A percentile compares a stretch with the other conserved stretches of the same genome.
Conservation (phyloP, 805 yeast species). For the Yarrowia sp. region DNA sequence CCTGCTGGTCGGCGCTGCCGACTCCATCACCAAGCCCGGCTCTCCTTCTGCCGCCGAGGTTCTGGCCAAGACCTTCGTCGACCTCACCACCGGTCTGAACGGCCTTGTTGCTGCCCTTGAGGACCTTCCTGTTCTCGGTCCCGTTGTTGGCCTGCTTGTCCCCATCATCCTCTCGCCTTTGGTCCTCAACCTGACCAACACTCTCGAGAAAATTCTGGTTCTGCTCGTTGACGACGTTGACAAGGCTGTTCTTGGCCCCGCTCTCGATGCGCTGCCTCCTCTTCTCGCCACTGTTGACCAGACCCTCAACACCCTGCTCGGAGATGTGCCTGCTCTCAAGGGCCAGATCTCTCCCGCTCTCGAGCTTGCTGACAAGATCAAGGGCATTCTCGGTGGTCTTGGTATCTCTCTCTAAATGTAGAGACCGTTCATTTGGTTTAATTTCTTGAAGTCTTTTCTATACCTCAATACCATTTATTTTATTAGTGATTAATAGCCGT, state of each 20-base stretch:
- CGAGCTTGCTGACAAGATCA: background rate
- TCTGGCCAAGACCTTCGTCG: constrained; percentile 5
- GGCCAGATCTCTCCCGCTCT: background rate
- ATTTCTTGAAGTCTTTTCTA: background rate
- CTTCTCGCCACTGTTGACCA: background rate
- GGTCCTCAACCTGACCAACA: background rate
- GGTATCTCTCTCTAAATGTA: background rate
- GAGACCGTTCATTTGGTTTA: background rate
- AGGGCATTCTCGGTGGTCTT: background rate
- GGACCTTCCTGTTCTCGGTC: constrained; percentile 2
- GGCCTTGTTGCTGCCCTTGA: background rate
- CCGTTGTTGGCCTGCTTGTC: background rate
- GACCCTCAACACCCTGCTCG: background rate
- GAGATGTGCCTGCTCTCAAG: background rate
- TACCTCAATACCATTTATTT: no score
- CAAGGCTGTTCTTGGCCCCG: background rate
- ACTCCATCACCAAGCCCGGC: background rate
- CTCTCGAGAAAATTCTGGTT: background rate
- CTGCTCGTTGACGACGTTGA: constrained; percentile 18
- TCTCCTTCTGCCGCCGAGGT: background rate
- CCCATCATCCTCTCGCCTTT: constrained; percentile 5
- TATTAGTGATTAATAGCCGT: no score
- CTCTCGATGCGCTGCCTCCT: background rate
- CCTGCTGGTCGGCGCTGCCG: background rate
- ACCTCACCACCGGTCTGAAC: background rate